A percentile compares a stretch with the other conserved stretches of the same genome.
Conservation (phyloP, 2,329 filamentous ascomycete genomes). For the Tolypocladium inflatum region DNA sequence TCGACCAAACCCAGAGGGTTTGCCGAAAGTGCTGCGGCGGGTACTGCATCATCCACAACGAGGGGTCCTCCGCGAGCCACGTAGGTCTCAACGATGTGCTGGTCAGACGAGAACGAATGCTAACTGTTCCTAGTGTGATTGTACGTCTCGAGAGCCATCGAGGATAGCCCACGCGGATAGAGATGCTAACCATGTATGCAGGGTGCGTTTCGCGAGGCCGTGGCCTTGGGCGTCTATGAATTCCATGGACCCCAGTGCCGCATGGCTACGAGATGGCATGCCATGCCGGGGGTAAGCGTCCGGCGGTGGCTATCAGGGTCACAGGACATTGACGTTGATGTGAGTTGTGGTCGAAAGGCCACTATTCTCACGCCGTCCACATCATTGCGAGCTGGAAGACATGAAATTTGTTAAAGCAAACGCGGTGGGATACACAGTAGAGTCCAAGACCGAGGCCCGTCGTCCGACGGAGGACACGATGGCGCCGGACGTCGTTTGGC, state of each 20-base stretch:
- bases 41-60: slow-evolving; percentile 78
- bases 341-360: not conserved
- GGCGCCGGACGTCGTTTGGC: not conserved
- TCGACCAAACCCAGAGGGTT: slow-evolving; percentile 56
- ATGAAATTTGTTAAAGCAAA: not conserved
- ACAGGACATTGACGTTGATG: not conserved
- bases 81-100: slow-evolving; percentile 25
- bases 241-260: not conserved
- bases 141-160: slow-evolving; percentile 19
- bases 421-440: not conserved
- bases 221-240: slow-evolving; percentile 18
- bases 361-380: not conserved
- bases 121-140: slow-evolving; percentile 34
- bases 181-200: slow-evolving; percentile 9
- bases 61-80: slow-evolving; percentile 60
- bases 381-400: not conserved
- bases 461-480: not conserved
- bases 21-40: slow-evolving; percentile 68
- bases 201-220: slow-evolving; percentile 25
- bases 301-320: not conserved
- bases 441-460: not conserved
- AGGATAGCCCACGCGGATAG: not conserved
- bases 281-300: not conserved
- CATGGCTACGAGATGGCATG: not conserved
- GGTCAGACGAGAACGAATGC: slow-evolving; percentile 4